These are phyloP conservation scores for Zygosaccharomyces sapae DNA, from an alignment of 1,139 yeast species.

Conservation along the genomic window DNA sequence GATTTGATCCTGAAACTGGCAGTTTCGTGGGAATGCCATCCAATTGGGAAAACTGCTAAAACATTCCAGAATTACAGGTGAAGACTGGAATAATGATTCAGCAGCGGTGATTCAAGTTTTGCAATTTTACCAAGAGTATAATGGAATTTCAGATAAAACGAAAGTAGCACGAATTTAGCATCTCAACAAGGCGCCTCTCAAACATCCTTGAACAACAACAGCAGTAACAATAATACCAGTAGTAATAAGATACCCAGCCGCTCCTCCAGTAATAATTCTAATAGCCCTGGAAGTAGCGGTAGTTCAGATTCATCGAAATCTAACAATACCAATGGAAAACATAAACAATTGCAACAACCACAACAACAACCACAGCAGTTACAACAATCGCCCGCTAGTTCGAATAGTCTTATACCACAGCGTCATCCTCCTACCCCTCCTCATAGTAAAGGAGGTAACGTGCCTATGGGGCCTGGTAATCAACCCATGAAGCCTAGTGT, in stretches of 20 bases:
- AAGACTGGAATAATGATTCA: constrained; percentile 80
- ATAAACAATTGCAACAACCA: constrained; percentile 5
- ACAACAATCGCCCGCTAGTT: constrained; percentile 6
- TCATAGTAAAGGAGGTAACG: constrained; percentile 14
- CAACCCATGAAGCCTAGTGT: constrained; percentile 12
- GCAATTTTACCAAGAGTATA: constrained; percentile 63
- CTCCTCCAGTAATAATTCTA: constrained; percentile 15
- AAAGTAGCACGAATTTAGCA: constrained; percentile 18
- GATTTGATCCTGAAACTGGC: constrained; percentile 66
- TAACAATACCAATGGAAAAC: constrained; percentile 6
- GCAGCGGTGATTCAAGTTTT: constrained; percentile 88
- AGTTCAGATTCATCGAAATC: constrained; percentile 4
- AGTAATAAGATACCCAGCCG: constrained; percentile 9
- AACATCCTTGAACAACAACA: constrained; percentile 3
- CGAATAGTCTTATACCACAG: constrained; percentile 39
- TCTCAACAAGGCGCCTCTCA: constrained; percentile 8
- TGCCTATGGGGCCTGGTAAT: constrained; percentile 4
- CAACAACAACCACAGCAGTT: too few relatives aligned
- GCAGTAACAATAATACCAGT: constrained; percentile 8
- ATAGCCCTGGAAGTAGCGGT: constrained; percentile 19
- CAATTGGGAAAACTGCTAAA: constrained; percentile 69
- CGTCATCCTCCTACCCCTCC: constrained; percentile 50
- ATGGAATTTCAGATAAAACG: constrained; percentile 40
- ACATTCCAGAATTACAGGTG: constrained; percentile 75
- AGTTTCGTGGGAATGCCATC: constrained; percentile 75